Conservation (phyloP, 345 rosid species). For the Melastoma malabathricum region DNA sequence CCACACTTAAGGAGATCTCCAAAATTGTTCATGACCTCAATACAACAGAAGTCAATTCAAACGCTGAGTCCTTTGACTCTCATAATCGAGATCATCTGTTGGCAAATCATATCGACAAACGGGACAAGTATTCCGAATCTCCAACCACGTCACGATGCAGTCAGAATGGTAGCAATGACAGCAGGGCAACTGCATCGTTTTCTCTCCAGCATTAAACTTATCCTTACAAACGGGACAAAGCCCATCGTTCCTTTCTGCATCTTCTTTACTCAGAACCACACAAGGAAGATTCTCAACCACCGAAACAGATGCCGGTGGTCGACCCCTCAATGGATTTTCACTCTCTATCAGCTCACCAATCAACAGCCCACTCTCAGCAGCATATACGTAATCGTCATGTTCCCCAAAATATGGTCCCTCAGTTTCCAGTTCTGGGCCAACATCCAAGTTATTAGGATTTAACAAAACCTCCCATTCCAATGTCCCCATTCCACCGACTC, state of each 20-base stretch:
- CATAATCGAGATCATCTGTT: slow-evolving; percentile 50
- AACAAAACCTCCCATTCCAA: slow-evolving; percentile 76
- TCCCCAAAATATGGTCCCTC: slow-evolving; percentile 31
- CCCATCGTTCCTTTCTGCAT: slow-evolving; percentile 12
- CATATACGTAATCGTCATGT: slow-evolving; percentile 30
- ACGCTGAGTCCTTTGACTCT: slow-evolving; percentile 31
- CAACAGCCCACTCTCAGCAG: slow-evolving; percentile 56
- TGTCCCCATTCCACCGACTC: slow-evolving; percentile 31
- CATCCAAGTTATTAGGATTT: slow-evolving; percentile 47
- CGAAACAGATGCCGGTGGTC: slow-evolving; percentile 25
- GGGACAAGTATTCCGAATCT: slow-evolving; percentile 36
- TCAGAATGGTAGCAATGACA: slow-evolving; percentile 32
- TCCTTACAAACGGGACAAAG: slow-evolving; percentile 41
- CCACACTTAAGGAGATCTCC: too few relatives aligned
- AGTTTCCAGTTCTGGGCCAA: slow-evolving; percentile 29
- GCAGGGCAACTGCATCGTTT: slow-evolving; percentile 32
- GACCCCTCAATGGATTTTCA: slow-evolving; percentile 23
- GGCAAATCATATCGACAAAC: slow-evolving; percentile 39
- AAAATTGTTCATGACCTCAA: slow-evolving; percentile 6
- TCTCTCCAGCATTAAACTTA: slow-evolving; percentile 23
- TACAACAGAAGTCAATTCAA: slow-evolving; percentile 17
- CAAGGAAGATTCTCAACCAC: slow-evolving; percentile 29
- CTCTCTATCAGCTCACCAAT: slow-evolving; percentile 67
- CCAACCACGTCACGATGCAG: slow-evolving; percentile 40
- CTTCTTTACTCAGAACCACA: slow-evolving; percentile 21